Conservation (phyloP, 2,329 filamentous ascomycete species). For the Fusarium sp. region DNA sequence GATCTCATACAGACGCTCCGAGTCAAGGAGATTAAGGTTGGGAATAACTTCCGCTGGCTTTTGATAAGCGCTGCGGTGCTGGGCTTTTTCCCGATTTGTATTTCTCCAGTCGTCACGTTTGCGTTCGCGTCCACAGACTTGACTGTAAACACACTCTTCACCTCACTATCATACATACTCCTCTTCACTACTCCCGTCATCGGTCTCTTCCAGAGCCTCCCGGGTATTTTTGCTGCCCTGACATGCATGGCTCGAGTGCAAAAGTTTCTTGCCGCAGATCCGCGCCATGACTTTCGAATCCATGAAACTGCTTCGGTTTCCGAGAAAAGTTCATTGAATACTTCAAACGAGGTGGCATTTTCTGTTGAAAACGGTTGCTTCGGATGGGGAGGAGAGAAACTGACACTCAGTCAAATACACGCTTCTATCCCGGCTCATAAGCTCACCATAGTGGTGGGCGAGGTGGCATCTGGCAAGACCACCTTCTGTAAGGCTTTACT, state of each 20-base stretch:
- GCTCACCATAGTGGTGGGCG: constrained; percentile 50
- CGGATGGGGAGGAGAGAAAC: constrained; percentile 41
- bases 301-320: background rate
- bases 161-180: constrained; percentile 47
- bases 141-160: constrained; percentile 45
- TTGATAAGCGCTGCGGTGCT: constrained; percentile 38
- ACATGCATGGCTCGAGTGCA: constrained; percentile 50
- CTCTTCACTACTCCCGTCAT: constrained; percentile 48
- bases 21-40: constrained; percentile 42
- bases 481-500: constrained; percentile 51
- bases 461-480: constrained; percentile 50
- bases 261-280: constrained; percentile 47
- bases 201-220: constrained; percentile 46
- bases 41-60: constrained; percentile 41
- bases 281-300: constrained; percentile 37
- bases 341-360: constrained; percentile 1
- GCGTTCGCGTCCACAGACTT: constrained; percentile 41
- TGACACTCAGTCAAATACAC: constrained; percentile 31
- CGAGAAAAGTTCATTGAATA: background rate
- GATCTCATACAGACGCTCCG: constrained; percentile 44
- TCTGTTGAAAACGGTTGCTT: constrained; percentile 32
- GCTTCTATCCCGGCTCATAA: constrained; percentile 23
- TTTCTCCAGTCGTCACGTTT: constrained; percentile 49
- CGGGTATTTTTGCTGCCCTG: constrained; percentile 44
- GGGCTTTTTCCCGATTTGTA: constrained; percentile 46